Evolutionary conservation across 768 basidiomycete genomes (phyloP).

Genomic region (Dictyophora rubrovolvata): DNA sequence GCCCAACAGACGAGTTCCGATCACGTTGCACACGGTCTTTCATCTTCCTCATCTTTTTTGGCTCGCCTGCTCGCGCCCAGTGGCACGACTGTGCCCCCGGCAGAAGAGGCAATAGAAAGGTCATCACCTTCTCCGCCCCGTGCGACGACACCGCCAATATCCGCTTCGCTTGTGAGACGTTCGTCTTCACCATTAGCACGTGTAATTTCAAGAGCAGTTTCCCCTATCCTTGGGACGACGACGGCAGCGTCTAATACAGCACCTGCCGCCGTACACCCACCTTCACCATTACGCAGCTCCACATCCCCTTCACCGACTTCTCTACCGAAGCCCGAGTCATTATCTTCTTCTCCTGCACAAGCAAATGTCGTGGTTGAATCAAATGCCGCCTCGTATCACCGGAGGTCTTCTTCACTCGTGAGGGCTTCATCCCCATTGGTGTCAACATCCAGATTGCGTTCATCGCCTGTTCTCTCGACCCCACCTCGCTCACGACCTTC

Average conservation of each 20-base stretch:
- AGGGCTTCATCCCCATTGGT: background rate
- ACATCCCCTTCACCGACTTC: background rate
- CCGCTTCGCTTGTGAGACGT: background rate
- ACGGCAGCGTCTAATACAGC: too few species aligned
- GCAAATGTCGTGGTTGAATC: background rate
- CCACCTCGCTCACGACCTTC: background rate
- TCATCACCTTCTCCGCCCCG: background rate
- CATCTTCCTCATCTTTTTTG: conserved; percentile 50
- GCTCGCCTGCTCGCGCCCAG: conserved; percentile 65
- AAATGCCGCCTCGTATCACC: background rate
- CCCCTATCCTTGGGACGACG: background rate
- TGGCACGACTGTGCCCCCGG: conserved; percentile 19
- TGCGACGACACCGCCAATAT: conserved; percentile 21
- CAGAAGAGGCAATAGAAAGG: background rate
- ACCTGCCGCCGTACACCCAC: background rate
- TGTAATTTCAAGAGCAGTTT: background rate
- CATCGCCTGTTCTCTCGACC: conserved; percentile 5
- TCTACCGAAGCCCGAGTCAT: background rate
- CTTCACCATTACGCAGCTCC: background rate
- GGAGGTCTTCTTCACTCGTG: background rate
- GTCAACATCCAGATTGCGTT: background rate
- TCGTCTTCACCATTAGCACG: background rate
- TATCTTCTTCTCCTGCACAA: background rate
- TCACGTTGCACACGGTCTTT: conserved; percentile 45
- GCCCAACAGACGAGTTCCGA: conserved; percentile 55